A percentile compares a stretch with the other conserved stretches of the same genome.
phyloP scores from a whole-genome alignment of 805 yeast genomes.

The Lipomyces sp. region DNA sequence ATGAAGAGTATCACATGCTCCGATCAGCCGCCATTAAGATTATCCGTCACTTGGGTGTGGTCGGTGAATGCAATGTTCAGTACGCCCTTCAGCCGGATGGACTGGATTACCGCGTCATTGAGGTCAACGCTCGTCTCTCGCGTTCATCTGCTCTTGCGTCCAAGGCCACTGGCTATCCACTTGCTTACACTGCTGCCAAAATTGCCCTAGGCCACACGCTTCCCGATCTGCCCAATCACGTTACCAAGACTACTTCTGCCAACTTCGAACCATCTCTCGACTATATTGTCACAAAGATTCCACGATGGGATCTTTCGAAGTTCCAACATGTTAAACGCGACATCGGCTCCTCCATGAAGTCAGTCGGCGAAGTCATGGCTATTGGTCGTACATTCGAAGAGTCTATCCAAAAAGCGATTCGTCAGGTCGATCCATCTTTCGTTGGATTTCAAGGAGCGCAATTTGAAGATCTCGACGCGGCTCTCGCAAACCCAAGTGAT shows the following conservation, averaged over 20 bases:
- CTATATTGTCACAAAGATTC: constrained; percentile 95
- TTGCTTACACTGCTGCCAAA: constrained; percentile 98
- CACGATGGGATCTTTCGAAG: constrained; percentile 97
- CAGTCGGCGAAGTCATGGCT: constrained; percentile 99
- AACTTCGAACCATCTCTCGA: constrained; percentile 97
- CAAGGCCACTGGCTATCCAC: constrained; percentile 97
- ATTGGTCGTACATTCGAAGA: constrained; percentile 98
- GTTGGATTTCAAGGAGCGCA: constrained; percentile 88
- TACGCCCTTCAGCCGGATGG: constrained; percentile 96
- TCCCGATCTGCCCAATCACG: constrained; percentile 95
- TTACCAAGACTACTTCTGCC: constrained; percentile 93
- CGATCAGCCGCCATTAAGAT: constrained; percentile 97
- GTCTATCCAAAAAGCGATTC: constrained; percentile 90
- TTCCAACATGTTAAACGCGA: constrained; percentile 94
- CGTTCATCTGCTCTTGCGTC: constrained; percentile 98
- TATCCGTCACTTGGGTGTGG: constrained; percentile 96
- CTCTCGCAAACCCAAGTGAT: constrained; percentile 85
- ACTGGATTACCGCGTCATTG: constrained; percentile 92
- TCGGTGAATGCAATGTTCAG: constrained; percentile 98
- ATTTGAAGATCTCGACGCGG: constrained; percentile 75
- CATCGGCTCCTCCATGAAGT: constrained; percentile 95
- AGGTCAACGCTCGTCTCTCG: constrained; percentile 95
- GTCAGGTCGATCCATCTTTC: constrained; percentile 91
- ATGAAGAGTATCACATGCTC: constrained; percentile 97
- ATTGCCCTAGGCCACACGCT: constrained; percentile 92